phyloP scores from a whole-genome alignment of 1,139 yeast species.

The Scheffersomyces insectosa region DNA sequence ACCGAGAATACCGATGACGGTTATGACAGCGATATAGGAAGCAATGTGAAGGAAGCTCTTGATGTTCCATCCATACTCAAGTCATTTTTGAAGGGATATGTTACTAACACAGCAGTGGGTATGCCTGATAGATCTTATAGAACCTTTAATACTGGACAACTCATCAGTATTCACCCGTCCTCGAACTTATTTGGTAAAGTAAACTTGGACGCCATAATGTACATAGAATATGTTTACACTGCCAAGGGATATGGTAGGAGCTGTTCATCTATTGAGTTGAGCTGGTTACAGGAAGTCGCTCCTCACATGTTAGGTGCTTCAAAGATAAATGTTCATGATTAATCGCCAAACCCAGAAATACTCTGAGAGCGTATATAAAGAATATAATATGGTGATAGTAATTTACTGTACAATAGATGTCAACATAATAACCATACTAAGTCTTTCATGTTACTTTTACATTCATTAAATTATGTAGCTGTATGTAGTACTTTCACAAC shows the following conservation, averaged over 20 bases:
- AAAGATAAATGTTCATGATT: slow-evolving; percentile 30
- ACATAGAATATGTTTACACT: slow-evolving; percentile 91
- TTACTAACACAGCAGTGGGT: slow-evolving; percentile 87
- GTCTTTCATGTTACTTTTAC: no score
- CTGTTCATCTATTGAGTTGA: slow-evolving; percentile 78
- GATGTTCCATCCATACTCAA: slow-evolving; percentile 67
- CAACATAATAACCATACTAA: neutral
- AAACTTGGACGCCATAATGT: slow-evolving; percentile 87
- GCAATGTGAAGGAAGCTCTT: slow-evolving; percentile 26
- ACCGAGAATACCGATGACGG: slow-evolving; percentile 14
- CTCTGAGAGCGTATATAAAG: neutral
- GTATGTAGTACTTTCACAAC: slow-evolving; percentile 6
- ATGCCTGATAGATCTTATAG: slow-evolving; percentile 93
- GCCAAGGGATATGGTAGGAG: slow-evolving; percentile 90
- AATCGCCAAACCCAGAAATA: slow-evolving; percentile 1
- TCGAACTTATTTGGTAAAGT: slow-evolving; percentile 78
- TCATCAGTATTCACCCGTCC: slow-evolving; percentile 89
- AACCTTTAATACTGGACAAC: slow-evolving; percentile 77
- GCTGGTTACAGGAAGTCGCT: slow-evolving; percentile 86
- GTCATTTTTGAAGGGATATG: slow-evolving; percentile 78
- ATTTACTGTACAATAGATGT: neutral
- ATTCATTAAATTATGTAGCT: no score
- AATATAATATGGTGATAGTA: neutral
- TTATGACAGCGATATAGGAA: slow-evolving; percentile 16
- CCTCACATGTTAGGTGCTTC: slow-evolving; percentile 61